A percentile compares a stretch with the other conserved stretches of the same genome.
phyloP scores from a whole-genome alignment of 2,329 filamentous ascomycete genomes.

The Colletotrichum costaricense region DNA sequence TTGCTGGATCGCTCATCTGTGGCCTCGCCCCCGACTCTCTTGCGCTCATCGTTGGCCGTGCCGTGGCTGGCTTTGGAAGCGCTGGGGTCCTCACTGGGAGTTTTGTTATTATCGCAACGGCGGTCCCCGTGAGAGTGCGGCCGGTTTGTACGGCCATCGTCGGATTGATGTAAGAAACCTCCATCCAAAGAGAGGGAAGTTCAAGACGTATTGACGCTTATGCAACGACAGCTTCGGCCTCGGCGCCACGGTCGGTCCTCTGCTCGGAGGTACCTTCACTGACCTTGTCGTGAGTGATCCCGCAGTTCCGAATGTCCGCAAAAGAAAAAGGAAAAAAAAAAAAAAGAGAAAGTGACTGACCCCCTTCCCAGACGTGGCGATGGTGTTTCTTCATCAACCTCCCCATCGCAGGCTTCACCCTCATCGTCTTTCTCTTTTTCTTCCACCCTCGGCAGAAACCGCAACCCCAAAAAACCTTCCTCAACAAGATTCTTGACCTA shows the following conservation, averaged over 20 bases:
- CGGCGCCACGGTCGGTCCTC: slow-evolving; percentile 47
- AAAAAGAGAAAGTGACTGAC: slow-evolving; percentile 22
- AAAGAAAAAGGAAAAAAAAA: too few relatives aligned
- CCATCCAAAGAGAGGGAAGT: neutral
- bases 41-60: slow-evolving; percentile 27
- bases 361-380: slow-evolving; percentile 36
- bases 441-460: slow-evolving; percentile 43
- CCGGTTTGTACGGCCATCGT: slow-evolving; percentile 47
- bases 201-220: neutral
- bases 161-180: slow-evolving; percentile 43
- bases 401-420: slow-evolving; percentile 44
- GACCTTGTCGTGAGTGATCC: slow-evolving; percentile 44
- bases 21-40: slow-evolving; percentile 23
- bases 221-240: slow-evolving; percentile 44
- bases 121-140: slow-evolving; percentile 43
- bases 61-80: slow-evolving; percentile 31
- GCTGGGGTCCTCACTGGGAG: slow-evolving; percentile 46
- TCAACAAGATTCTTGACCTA: slow-evolving; percentile 43
- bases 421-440: slow-evolving; percentile 41
- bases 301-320: too few relatives aligned
- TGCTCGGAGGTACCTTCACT: slow-evolving; percentile 51
- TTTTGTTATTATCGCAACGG: slow-evolving; percentile 46
- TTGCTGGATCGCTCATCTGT: slow-evolving; percentile 25
- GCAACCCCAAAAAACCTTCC: slow-evolving; percentile 35
- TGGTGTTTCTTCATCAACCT: slow-evolving; percentile 38